These are phyloP conservation scores for Piper longum DNA, from an alignment of 164 flowering plant species.

Conservation along the genomic window DNA sequence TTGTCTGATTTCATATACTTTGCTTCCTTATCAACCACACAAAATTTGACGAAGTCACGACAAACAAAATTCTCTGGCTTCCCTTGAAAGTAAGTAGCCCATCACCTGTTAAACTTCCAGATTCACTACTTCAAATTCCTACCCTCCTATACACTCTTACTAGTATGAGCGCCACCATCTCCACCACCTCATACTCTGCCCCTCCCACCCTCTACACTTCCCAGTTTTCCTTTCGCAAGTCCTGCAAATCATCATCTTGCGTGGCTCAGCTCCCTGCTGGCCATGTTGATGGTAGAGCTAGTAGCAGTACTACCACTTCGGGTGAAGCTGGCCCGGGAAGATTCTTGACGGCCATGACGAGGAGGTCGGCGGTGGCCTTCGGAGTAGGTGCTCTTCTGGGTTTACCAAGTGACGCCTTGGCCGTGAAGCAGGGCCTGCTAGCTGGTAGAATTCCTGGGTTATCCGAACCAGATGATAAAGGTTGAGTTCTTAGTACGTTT, in stretches of 20 bases:
- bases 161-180: not conserved
- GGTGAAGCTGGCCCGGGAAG: not conserved
- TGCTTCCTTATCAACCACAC: too few relatives aligned
- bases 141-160: too few relatives aligned
- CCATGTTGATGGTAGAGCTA: too few relatives aligned
- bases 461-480: conserved; percentile 85
- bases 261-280: not conserved
- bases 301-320: too few relatives aligned
- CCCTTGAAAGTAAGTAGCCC: too few relatives aligned
- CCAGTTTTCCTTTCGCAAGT: not conserved
- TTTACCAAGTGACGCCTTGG: conserved; percentile 41
- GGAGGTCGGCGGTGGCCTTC: not conserved
- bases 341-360: not conserved
- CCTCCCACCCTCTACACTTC: not conserved
- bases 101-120: too few relatives aligned
- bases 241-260: too few relatives aligned
- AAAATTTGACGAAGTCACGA: too few relatives aligned
- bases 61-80: too few relatives aligned
- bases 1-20: too few relatives aligned
- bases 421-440: conserved; percentile 75
- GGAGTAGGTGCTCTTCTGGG: conserved; percentile 13
- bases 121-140: too few relatives aligned
- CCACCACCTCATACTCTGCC: not conserved
- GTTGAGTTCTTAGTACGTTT: conserved; percentile 21
- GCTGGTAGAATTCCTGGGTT: conserved; percentile 91